phyloP scores from a whole-genome alignment of 768 basidiomycete species.

The Clitopilus hobsonii region DNA sequence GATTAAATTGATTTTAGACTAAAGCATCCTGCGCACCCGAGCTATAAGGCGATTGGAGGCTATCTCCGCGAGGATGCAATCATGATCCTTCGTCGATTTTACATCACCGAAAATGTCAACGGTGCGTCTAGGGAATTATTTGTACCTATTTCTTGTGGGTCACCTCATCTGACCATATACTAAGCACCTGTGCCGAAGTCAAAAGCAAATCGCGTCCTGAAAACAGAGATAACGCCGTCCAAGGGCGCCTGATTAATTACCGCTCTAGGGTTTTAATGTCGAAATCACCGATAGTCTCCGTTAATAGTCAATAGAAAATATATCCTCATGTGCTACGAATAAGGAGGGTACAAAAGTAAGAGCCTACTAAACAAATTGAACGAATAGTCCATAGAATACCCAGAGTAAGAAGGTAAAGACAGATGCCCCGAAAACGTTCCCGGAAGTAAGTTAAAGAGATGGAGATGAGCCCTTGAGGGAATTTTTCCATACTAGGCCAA shows the following conservation, averaged over 20 bases:
- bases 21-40: slow-evolving; percentile 65
- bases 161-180: slow-evolving; percentile 10
- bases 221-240: slow-evolving; percentile 61
- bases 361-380: background rate
- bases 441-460: slow-evolving; percentile 6
- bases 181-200: slow-evolving; percentile 88
- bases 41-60: slow-evolving; percentile 73
- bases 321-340: background rate
- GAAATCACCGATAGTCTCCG: background rate
- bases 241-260: slow-evolving; percentile 3
- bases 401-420: slow-evolving; percentile 8
- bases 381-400: slow-evolving; percentile 5
- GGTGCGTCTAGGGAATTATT: slow-evolving; percentile 43
- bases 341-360: slow-evolving; percentile 1
- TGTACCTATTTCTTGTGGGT: background rate
- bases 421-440: slow-evolving; percentile 7
- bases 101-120: slow-evolving; percentile 89
- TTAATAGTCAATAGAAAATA: background rate
- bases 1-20: slow-evolving; percentile 43
- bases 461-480: background rate
- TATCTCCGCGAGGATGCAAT: slow-evolving; percentile 82
- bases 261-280: background rate
- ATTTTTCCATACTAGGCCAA: slow-evolving; percentile 43
- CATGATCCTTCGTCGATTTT: slow-evolving; percentile 81
- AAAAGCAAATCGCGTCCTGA: slow-evolving; percentile 80